These are phyloP conservation scores for Hypericum perforatum DNA, from an alignment of 345 rosid species.

Conservation along the genomic window DNA sequence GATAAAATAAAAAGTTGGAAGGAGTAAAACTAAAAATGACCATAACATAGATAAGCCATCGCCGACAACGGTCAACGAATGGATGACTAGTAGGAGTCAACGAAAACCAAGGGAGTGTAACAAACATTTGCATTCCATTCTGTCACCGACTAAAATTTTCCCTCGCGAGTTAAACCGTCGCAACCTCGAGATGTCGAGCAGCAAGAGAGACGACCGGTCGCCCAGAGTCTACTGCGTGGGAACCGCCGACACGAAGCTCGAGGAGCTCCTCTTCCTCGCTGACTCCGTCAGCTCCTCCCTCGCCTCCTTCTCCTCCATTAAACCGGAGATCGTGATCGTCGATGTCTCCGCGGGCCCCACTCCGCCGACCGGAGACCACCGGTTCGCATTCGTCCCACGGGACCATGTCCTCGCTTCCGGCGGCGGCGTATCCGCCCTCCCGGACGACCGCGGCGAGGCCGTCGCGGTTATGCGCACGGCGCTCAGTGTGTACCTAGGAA, in stretches of 20 bases:
- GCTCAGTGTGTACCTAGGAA: conserved; percentile 44
- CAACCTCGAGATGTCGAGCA: too few relatives aligned
- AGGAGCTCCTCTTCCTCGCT: conserved; percentile 69
- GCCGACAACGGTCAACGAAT: too few relatives aligned
- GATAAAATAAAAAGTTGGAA: too few relatives aligned
- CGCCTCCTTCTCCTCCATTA: conserved; percentile 27
- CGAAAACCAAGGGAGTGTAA: too few relatives aligned
- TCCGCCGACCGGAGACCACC: conserved; percentile 18
- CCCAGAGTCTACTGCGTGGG: conserved; percentile 65
- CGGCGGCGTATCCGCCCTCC: conserved; percentile 21
- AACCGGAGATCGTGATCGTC: conserved; percentile 61
- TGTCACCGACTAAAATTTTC: too few relatives aligned
- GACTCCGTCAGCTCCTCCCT: conserved; percentile 53
- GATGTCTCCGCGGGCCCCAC: conserved; percentile 59
- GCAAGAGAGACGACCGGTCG: conserved; percentile 13
- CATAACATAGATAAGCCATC: too few relatives aligned
- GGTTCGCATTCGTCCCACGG: conserved; percentile 38
- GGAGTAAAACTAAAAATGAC: too few relatives aligned
- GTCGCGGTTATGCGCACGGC: conserved; percentile 58
- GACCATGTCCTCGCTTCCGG: conserved; percentile 43
- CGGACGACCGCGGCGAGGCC: conserved; percentile 64
- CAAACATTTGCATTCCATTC: too few relatives aligned
- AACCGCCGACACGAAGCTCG: conserved; percentile 75
- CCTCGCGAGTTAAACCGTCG: too few relatives aligned
- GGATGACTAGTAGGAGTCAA: too few relatives aligned